phyloP scores from a whole-genome alignment of 1,139 yeast genomes.

The Wickerhamiella pararugosa region DNA sequence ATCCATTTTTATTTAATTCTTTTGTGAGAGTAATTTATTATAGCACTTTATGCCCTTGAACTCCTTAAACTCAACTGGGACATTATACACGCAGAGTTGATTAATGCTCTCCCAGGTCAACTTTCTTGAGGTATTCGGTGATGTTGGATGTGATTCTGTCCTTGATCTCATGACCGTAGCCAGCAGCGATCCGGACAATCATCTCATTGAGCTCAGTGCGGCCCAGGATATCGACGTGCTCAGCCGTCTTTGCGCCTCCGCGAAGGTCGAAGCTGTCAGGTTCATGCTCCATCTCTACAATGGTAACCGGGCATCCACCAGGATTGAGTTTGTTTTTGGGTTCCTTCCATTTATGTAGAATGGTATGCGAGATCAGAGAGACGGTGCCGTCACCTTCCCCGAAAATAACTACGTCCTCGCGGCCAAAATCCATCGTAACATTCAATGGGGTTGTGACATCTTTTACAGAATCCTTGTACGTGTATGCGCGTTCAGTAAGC shows the following conservation, averaged over 20 bases:
- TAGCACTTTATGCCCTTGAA: too few species aligned
- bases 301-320: constrained; percentile 49
- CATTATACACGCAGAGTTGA: not conserved
- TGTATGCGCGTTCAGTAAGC: constrained; percentile 87
- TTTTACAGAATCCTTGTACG: constrained; percentile 51
- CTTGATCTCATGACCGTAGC: constrained; percentile 51
- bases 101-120: constrained; percentile 27
- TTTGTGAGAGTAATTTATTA: not conserved
- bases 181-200: constrained; percentile 67
- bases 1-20: too few species aligned
- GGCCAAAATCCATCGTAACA: constrained; percentile 36
- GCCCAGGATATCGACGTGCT: constrained; percentile 92
- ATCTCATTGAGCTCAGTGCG: constrained; percentile 84
- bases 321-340: constrained; percentile 65
- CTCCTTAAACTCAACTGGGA: not conserved
- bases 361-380: constrained; percentile 65
- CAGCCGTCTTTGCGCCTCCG: constrained; percentile 97
- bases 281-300: constrained; percentile 84
- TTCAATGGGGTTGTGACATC: constrained; percentile 37
- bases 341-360: constrained; percentile 77
- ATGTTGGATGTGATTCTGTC: constrained; percentile 47
- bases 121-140: constrained; percentile 37
- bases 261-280: constrained; percentile 89
- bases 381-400: constrained; percentile 97
- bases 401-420: constrained; percentile 44